A percentile compares a stretch with the other conserved stretches of the same genome.
These are phyloP conservation scores for Mucuna pruriens DNA, from an alignment of 306 rosid genomes.

Conservation along the genomic window DNA sequence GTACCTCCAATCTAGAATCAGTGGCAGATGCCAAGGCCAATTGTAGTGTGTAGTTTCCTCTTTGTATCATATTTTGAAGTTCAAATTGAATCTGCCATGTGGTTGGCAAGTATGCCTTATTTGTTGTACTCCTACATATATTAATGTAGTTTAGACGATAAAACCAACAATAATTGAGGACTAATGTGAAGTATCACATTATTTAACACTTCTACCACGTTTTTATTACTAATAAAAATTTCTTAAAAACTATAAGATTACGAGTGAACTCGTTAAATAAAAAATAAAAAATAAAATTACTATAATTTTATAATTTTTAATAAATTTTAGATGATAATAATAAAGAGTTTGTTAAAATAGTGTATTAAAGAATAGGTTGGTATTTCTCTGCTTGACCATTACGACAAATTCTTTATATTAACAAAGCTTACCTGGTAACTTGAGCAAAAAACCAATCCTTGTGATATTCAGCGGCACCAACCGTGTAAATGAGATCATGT, in stretches of 20 bases:
- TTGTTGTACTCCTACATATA: background rate
- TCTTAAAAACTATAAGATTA: too few relatives aligned
- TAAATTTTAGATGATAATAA: too few relatives aligned
- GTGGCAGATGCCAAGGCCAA: constrained; percentile 68
- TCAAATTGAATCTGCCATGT: constrained; percentile 70
- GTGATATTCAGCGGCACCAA: constrained; percentile 34
- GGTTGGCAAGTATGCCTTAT: constrained; percentile 48
- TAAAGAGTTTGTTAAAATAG: too few relatives aligned
- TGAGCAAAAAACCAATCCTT: constrained; percentile 72
- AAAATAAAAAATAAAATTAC: too few relatives aligned
- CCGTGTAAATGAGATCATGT: constrained; percentile 52
- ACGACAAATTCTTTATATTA: background rate
- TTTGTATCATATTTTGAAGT: constrained; percentile 18
- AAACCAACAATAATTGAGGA: background rate
- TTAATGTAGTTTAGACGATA: background rate
- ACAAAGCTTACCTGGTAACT: constrained; percentile 45
- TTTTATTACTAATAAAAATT: too few relatives aligned
- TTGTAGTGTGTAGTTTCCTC: constrained; percentile 68
- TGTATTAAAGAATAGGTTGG: too few relatives aligned
- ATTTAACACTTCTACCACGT: too few relatives aligned
- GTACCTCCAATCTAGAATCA: background rate
- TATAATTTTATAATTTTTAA: too few relatives aligned
- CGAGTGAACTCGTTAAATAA: too few relatives aligned
- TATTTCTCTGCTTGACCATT: too few relatives aligned
- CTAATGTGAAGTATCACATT: too few relatives aligned